These are phyloP conservation scores for Tolypocladium ophioglossoides DNA, from an alignment of 2,329 filamentous ascomycete genomes.

Conservation along the genomic window DNA sequence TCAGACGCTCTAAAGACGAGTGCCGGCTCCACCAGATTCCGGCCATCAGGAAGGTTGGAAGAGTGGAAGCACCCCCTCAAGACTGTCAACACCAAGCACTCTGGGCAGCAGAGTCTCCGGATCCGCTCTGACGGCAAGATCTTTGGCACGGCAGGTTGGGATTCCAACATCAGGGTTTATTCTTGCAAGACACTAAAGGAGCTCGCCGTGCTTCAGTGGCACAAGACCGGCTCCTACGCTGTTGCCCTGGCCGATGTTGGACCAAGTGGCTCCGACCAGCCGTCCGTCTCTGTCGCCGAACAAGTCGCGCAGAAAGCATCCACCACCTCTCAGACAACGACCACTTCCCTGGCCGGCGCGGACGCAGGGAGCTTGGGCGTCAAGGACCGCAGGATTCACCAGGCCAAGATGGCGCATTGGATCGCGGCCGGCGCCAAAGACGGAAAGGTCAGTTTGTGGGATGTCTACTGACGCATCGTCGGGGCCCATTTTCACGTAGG, in stretches of 20 bases:
- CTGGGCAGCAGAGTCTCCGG: conserved; percentile 73
- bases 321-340: neutral
- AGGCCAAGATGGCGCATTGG: conserved; percentile 71
- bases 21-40: neutral
- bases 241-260: conserved; percentile 54
- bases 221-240: conserved; percentile 77
- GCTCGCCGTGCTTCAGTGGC: conserved; percentile 89
- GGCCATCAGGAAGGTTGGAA: conserved; percentile 9
- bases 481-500: neutral
- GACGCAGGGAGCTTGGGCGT: conserved; percentile 24
- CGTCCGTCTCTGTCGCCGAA: neutral
- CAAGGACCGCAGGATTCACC: conserved; percentile 51
- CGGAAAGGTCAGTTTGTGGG: conserved; percentile 91
- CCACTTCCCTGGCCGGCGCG: neutral
- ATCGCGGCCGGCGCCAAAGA: conserved; percentile 86
- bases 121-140: conserved; percentile 74
- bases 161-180: conserved; percentile 72
- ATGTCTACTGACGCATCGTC: conserved; percentile 58
- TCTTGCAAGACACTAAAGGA: conserved; percentile 72
- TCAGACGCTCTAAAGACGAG: conserved; percentile 11
- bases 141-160: conserved; percentile 90
- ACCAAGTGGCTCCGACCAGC: neutral
- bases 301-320: neutral
- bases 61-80: conserved; percentile 43
- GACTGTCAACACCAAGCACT: conserved; percentile 67